A percentile compares a stretch with the other conserved stretches of the same genome.
Conservation (phyloP, 1,139 yeast species). For the Scheffersomyces segobiensis region DNA sequence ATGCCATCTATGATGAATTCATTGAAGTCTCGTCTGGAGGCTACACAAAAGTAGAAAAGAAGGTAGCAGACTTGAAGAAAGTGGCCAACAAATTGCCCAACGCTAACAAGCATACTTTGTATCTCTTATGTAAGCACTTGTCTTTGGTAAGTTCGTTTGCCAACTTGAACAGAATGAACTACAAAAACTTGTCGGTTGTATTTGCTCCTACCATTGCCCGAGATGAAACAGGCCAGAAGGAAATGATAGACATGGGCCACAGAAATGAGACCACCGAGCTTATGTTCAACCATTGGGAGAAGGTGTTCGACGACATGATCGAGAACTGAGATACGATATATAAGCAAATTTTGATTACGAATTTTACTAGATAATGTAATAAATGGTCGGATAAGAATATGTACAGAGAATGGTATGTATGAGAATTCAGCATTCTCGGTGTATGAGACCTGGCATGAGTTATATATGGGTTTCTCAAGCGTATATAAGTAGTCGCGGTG, state of each 20-base stretch:
- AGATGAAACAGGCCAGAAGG: slow-evolving; percentile 79
- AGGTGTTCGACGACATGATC: slow-evolving; percentile 29
- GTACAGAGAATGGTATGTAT: not conserved
- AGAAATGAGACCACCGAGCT: slow-evolving; percentile 81
- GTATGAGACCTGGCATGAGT: too few relatives aligned
- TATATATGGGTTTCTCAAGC: too few relatives aligned
- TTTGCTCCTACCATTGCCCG: slow-evolving; percentile 94
- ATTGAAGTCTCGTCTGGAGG: slow-evolving; percentile 44
- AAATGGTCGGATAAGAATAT: not conserved
- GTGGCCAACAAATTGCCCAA: slow-evolving; percentile 53
- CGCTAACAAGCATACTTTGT: slow-evolving; percentile 65
- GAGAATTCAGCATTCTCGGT: too few relatives aligned
- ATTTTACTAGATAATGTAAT: not conserved
- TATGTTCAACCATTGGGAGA: slow-evolving; percentile 56
- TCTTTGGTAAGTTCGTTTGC: slow-evolving; percentile 51
- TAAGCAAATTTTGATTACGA: not conserved
- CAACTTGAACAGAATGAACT: slow-evolving; percentile 69
- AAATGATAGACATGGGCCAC: slow-evolving; percentile 81
- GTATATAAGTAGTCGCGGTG: not conserved
- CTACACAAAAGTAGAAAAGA: slow-evolving; percentile 32
- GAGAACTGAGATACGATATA: not conserved
- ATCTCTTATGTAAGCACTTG: slow-evolving; percentile 63
- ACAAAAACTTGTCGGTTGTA: slow-evolving; percentile 82
- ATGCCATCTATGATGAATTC: slow-evolving; percentile 63
- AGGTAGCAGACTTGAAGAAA: slow-evolving; percentile 29